Evolutionary conservation across 106 monocot genomes (phyloP).

Genomic region (Allium sativum): DNA sequence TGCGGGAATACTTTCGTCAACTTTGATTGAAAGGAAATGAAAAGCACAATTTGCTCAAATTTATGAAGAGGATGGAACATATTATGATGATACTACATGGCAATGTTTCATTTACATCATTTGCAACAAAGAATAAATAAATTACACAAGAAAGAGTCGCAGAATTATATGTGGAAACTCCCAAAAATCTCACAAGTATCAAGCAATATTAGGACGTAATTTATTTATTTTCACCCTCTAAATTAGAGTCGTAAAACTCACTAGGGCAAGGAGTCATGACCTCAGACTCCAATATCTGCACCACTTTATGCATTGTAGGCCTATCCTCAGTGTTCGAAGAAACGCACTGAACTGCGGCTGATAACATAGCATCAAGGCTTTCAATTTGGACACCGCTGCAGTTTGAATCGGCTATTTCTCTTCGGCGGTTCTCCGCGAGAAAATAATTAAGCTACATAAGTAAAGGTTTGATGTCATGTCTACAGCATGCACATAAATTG

Average conservation of each 20-base stretch:
- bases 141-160: conserved; percentile 3
- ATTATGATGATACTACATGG: background rate
- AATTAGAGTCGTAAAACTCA: conserved; percentile 78
- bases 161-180: no score
- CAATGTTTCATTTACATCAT: conserved; percentile 2
- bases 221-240: conserved; percentile 44
- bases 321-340: conserved; percentile 56
- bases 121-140: conserved; percentile 9
- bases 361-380: conserved; percentile 71
- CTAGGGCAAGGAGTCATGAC: conserved; percentile 92
- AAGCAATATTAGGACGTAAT: background rate
- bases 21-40: no score
- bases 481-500: no score
- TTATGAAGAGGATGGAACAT: no score
- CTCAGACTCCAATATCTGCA: conserved; percentile 79
- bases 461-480: no score
- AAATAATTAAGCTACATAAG: conserved; percentile 71
- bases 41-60: no score
- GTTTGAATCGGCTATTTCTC: conserved; percentile 63
- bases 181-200: no score
- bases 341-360: conserved; percentile 63
- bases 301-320: conserved; percentile 97
- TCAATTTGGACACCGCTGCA: conserved; percentile 78
- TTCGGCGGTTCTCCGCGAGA: conserved; percentile 57
- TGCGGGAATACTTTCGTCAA: no score